Percentiles rank a stretch among this genome's conserved stretches.
Evolutionary conservation across 2,329 filamentous ascomycete species (phyloP).

Genomic region (Microcyclospora tardicrescens): DNA sequence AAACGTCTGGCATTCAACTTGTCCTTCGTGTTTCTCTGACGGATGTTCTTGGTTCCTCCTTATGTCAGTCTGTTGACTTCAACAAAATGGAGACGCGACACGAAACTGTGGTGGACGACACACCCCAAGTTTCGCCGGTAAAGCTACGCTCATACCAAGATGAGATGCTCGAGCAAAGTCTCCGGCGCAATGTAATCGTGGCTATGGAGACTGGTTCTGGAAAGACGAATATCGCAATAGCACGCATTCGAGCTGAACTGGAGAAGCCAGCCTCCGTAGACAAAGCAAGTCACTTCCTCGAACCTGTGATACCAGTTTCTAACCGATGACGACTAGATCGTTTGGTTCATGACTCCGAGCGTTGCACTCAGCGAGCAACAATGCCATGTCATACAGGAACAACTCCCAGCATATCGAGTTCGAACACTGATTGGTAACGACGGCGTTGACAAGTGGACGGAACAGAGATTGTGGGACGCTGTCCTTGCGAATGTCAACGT

Average conservation of each 20-base stretch:
- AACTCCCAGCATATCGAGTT: conserved; percentile 38
- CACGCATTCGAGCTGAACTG: conserved; percentile 31
- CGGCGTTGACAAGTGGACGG: conserved; percentile 60
- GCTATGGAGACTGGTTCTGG: conserved; percentile 38
- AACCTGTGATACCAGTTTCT: no score
- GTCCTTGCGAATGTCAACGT: conserved; percentile 52
- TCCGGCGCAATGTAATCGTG: conserved; percentile 34
- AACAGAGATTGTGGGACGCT: conserved; percentile 52
- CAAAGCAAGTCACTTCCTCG: no score
- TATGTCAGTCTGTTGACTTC: no score
- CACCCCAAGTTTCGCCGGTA: no score
- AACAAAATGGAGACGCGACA: no score
- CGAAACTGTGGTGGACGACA: no score
- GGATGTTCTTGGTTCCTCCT: no score
- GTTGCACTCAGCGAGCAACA: conserved; percentile 36
- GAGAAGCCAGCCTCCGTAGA: no score
- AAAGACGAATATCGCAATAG: no score
- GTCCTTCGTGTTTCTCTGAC: no score
- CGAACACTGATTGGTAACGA: conserved; percentile 55
- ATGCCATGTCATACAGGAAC: conserved; percentile 20
- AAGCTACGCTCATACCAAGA: conserved; percentile 36
- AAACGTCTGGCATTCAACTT: no score
- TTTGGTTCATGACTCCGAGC: conserved; percentile 36
- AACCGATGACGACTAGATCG: conserved; percentile 20
- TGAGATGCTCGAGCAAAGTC: conserved; percentile 36